phyloP scores from a whole-genome alignment of 2,329 filamentous ascomycete genomes.

The Ceratocystis diversiconidia region DNA sequence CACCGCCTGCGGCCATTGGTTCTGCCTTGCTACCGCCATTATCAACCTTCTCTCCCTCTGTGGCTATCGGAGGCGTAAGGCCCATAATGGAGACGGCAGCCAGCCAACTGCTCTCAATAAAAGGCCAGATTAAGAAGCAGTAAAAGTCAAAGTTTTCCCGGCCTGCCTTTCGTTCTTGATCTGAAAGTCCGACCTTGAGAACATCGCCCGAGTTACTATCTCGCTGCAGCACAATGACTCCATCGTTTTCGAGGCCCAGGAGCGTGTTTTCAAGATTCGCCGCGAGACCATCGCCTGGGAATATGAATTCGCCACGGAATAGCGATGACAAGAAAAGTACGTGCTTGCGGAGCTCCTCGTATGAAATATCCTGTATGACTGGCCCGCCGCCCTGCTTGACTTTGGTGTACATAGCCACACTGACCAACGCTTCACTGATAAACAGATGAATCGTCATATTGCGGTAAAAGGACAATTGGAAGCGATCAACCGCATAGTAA shows the following conservation, averaged over 20 bases:
- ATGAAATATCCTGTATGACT: slow-evolving; percentile 62
- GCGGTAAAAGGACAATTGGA: slow-evolving; percentile 94
- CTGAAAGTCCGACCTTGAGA: slow-evolving; percentile 57
- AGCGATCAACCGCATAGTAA: slow-evolving; percentile 87
- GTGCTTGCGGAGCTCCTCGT: slow-evolving; percentile 58
- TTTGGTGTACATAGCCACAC: slow-evolving; percentile 74
- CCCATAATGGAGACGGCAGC: slow-evolving; percentile 80
- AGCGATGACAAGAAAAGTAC: slow-evolving; percentile 83
- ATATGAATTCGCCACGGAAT: slow-evolving; percentile 95
- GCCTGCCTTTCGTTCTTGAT: slow-evolving; percentile 60
- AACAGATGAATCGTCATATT: slow-evolving; percentile 99
- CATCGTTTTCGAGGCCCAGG: slow-evolving; percentile 59
- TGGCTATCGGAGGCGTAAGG: slow-evolving; percentile 53
- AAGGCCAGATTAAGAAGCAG: slow-evolving; percentile 97
- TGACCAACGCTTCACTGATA: slow-evolving; percentile 82
- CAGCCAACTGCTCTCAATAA: slow-evolving; percentile 89
- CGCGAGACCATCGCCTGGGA: slow-evolving; percentile 69
- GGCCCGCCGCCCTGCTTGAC: slow-evolving; percentile 87
- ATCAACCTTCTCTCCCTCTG: background rate
- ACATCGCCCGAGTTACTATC: slow-evolving; percentile 32
- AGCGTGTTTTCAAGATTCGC: slow-evolving; percentile 72
- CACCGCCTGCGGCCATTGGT: background rate
- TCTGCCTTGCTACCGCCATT: background rate
- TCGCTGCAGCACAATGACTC: slow-evolving; percentile 49
- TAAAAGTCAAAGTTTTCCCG: slow-evolving; percentile 97